These are phyloP conservation scores for Azolla pinnata DNA, from an alignment of 75 land plant species.

Conservation along the genomic window DNA sequence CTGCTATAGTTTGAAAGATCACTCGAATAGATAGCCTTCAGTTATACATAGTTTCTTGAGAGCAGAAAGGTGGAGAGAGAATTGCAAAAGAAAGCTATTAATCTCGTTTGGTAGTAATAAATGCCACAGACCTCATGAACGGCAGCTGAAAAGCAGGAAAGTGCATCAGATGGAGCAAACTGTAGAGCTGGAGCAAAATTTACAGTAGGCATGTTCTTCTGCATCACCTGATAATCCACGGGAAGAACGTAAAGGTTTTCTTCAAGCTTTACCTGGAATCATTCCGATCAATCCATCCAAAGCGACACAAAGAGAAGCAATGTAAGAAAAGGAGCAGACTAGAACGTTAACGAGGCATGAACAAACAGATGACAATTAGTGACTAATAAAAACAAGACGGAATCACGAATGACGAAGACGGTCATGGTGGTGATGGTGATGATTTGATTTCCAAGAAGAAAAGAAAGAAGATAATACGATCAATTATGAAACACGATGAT, in stretches of 20 bases:
- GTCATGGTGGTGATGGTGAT: too few species aligned
- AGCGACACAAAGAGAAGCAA: constrained; percentile 7
- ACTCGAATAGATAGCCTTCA: too few species aligned
- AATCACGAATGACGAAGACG: too few species aligned
- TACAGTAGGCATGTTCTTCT: constrained; percentile 26
- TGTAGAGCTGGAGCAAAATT: constrained; percentile 49
- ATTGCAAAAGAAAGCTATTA: neutral
- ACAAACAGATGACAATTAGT: too few species aligned
- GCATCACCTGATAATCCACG: constrained; percentile 48
- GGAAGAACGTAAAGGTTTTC: constrained; percentile 39
- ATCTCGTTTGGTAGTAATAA: neutral
- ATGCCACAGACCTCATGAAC: constrained; percentile 50
- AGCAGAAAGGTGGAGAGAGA: neutral
- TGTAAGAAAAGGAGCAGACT: neutral
- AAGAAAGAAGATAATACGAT: too few species aligned
- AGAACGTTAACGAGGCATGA: too few species aligned
- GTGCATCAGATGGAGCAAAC: constrained; percentile 58
- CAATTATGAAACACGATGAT: too few species aligned
- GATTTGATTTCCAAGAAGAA: neutral
- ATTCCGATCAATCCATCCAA: too few species aligned
- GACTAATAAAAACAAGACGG: too few species aligned
- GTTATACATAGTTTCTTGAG: too few species aligned
- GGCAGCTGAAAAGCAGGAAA: constrained; percentile 77
- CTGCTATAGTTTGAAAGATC: too few species aligned
- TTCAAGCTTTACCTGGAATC: constrained; percentile 61